Conservation (phyloP, 495 filamentous ascomycete genomes). For the Aspergillus panamensis region DNA sequence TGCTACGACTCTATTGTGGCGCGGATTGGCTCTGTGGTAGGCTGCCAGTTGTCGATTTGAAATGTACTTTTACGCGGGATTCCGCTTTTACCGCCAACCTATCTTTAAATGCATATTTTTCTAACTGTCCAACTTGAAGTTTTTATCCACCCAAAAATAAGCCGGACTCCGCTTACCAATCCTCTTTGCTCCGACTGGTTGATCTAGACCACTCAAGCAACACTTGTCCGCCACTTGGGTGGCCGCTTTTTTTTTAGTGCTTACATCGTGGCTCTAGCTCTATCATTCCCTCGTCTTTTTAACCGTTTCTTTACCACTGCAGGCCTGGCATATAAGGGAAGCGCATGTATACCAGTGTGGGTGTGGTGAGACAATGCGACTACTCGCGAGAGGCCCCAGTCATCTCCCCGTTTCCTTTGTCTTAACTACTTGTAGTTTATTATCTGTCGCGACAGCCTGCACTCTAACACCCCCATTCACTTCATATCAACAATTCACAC, state of each 20-base stretch:
- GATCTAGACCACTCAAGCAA: too few relatives aligned
- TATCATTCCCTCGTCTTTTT: too few relatives aligned
- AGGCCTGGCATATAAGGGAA: too few relatives aligned
- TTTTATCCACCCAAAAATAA: not conserved
- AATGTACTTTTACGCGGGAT: not conserved
- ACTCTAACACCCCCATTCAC: not conserved
- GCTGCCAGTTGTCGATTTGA: not conserved
- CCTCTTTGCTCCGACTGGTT: not conserved
- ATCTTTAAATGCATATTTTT: not conserved
- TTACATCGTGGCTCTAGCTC: too few relatives aligned
- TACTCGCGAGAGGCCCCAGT: not conserved
- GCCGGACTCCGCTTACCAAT: not conserved
- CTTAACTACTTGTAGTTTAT: not conserved
- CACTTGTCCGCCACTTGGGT: too few relatives aligned
- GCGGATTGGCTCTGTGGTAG: not conserved
- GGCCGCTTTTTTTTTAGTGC: too few relatives aligned
- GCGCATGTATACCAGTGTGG: too few relatives aligned
- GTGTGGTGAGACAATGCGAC: too few relatives aligned
- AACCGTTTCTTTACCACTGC: too few relatives aligned
- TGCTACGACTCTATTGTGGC: not conserved
- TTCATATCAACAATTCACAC: not conserved
- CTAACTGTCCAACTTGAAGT: not conserved
- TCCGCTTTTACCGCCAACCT: not conserved
- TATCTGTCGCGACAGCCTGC: not conserved
- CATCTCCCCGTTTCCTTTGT: not conserved